Percentiles rank a stretch among this genome's conserved stretches.
These are phyloP conservation scores for Agrocybe praecox DNA, from an alignment of 768 basidiomycete species.

Conservation along the genomic window DNA sequence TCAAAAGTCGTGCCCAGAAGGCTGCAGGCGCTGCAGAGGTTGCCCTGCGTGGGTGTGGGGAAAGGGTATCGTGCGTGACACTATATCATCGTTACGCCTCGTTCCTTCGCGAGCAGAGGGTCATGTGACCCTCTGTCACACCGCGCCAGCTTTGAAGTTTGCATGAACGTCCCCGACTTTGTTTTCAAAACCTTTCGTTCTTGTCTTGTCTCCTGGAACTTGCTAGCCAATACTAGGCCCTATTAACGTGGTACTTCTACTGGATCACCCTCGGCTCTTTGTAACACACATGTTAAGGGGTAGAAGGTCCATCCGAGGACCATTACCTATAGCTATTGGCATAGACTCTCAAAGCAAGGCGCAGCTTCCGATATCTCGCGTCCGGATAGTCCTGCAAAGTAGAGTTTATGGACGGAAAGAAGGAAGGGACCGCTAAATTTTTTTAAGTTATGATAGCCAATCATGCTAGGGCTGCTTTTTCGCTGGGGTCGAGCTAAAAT, in stretches of 20 bases:
- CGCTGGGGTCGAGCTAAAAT: slow-evolving; percentile 3
- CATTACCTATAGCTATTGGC: neutral
- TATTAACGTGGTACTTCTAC: neutral
- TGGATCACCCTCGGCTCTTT: neutral
- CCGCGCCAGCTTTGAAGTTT: neutral
- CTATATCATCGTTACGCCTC: slow-evolving; percentile 23
- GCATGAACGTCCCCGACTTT: neutral
- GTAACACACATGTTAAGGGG: neutral
- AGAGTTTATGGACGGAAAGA: neutral
- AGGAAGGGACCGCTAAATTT: slow-evolving; percentile 2
- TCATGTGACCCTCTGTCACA: slow-evolving; percentile 24
- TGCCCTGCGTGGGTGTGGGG: slow-evolving; percentile 20
- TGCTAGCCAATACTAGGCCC: neutral
- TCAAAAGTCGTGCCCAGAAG: slow-evolving; percentile 11
- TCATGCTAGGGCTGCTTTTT: slow-evolving; percentile 10
- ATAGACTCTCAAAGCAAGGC: neutral
- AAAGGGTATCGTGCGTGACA: slow-evolving; percentile 22
- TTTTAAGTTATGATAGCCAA: slow-evolving; percentile 13
- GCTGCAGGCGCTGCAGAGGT: slow-evolving; percentile 17
- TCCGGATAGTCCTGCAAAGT: slow-evolving; percentile 8
- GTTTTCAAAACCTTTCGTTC: neutral
- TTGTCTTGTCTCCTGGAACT: neutral
- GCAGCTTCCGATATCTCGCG: neutral
- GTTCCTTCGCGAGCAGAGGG: slow-evolving; percentile 12
- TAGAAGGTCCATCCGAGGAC: slow-evolving; percentile 1